phyloP scores from a whole-genome alignment of 148 eudicot species.

The Euryodendron excelsum region DNA sequence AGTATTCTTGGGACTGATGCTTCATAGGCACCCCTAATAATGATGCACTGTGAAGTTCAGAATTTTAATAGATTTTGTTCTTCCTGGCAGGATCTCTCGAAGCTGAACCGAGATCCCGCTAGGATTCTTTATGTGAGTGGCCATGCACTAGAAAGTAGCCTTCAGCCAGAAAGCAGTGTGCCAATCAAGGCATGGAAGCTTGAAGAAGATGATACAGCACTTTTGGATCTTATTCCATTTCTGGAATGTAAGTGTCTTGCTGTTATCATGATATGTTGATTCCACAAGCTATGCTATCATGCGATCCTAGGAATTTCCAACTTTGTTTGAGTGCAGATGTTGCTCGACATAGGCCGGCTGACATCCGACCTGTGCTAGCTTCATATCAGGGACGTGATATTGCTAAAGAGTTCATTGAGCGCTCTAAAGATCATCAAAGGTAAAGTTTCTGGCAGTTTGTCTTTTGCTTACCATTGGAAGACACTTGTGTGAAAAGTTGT shows the following conservation, averaged over 20 bases:
- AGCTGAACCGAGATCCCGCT: slow-evolving; percentile 78
- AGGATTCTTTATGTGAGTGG: slow-evolving; percentile 70
- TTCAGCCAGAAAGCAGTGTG: slow-evolving; percentile 77
- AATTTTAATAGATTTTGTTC: slow-evolving; percentile 13
- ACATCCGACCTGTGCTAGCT: slow-evolving; percentile 72
- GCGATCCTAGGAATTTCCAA: not conserved
- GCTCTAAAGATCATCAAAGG: slow-evolving; percentile 77
- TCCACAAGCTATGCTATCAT: not conserved
- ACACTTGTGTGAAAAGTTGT: not conserved
- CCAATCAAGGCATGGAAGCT: slow-evolving; percentile 74
- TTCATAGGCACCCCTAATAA: not conserved
- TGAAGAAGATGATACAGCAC: slow-evolving; percentile 68
- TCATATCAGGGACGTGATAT: slow-evolving; percentile 83
- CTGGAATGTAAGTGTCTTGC: slow-evolving; percentile 63
- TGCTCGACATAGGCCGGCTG: slow-evolving; percentile 59
- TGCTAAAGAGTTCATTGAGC: slow-evolving; percentile 80
- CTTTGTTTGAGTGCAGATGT: slow-evolving; percentile 55
- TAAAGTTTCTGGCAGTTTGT: slow-evolving; percentile 16
- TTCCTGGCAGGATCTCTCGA: slow-evolving; percentile 73
- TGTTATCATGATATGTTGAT: not conserved
- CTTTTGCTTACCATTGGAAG: not conserved
- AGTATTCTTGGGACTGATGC: not conserved
- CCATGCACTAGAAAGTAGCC: slow-evolving; percentile 69
- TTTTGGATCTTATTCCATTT: slow-evolving; percentile 85
- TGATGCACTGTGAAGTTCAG: not conserved